These are phyloP conservation scores for Quercus phellos DNA, from an alignment of 331 rosid species.

Conservation along the genomic window DNA sequence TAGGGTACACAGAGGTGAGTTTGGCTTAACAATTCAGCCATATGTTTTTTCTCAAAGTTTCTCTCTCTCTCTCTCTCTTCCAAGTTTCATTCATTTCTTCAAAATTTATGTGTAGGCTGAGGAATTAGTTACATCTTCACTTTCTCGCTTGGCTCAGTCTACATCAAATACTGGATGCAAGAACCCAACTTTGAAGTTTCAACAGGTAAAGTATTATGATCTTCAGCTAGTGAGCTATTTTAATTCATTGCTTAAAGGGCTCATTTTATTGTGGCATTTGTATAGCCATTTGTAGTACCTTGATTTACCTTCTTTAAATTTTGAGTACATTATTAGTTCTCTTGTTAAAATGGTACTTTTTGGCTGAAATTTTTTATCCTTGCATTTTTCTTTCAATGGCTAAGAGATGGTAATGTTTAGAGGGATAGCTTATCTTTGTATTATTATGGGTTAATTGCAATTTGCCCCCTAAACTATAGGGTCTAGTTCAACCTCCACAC, in stretches of 20 bases:
- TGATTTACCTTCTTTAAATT: neutral
- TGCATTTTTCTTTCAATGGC: neutral
- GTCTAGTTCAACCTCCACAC: too few species aligned
- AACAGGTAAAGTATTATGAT: constrained; percentile 55
- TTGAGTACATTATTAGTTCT: neutral
- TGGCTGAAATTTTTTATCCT: neutral
- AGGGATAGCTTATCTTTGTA: neutral
- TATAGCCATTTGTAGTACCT: neutral
- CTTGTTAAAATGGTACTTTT: neutral
- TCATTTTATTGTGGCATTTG: neutral
- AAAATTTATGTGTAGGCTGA: constrained; percentile 61
- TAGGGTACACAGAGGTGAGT: constrained; percentile 48
- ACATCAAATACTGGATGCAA: constrained; percentile 35
- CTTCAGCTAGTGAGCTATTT: constrained; percentile 5
- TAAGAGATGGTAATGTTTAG: neutral
- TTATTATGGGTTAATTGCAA: neutral
- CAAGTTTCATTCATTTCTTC: neutral
- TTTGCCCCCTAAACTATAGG: too few species aligned
- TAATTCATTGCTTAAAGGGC: constrained; percentile 2
- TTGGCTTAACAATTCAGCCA: neutral
- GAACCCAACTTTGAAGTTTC: constrained; percentile 48
- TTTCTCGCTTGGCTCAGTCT: constrained; percentile 50
- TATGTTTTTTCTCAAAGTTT: neutral
- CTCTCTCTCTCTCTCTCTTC: neutral
- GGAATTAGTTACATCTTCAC: constrained; percentile 69